Conservation (phyloP, 768 basidiomycete species). For the Suillus fuscotomentosus region DNA sequence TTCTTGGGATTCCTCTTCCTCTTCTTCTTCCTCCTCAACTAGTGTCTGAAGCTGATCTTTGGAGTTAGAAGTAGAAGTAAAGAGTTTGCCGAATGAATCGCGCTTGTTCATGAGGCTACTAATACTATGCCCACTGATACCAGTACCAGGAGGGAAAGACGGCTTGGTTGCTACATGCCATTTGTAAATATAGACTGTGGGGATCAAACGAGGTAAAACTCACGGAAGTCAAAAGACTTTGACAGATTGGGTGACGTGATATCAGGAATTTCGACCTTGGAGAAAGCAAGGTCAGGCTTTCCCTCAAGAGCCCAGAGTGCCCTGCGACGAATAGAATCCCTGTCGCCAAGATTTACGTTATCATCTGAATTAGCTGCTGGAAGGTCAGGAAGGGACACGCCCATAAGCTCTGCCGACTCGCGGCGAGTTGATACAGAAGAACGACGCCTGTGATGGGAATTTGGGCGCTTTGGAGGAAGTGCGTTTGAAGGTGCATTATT, state of each 20-base stretch:
- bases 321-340: conserved; percentile 76
- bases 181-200: conserved; percentile 2
- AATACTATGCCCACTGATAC: conserved; percentile 38
- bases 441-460: conserved; percentile 81
- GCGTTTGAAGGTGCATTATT: conserved; percentile 24
- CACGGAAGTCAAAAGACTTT: conserved; percentile 66
- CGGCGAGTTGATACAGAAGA: conserved; percentile 88
- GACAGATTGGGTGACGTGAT: conserved; percentile 58
- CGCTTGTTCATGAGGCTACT: conserved; percentile 59
- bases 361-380: conserved; percentile 61
- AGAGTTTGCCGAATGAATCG: conserved; percentile 76
- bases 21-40: conserved; percentile 86
- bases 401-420: conserved; percentile 92
- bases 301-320: conserved; percentile 90
- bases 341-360: conserved; percentile 66
- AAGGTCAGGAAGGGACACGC: conserved; percentile 68
- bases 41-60: conserved; percentile 81
- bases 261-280: conserved; percentile 84
- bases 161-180: conserved; percentile 53
- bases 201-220: conserved; percentile 29
- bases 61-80: conserved; percentile 54
- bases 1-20: conserved; percentile 29
- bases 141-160: conserved; percentile 51
- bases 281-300: conserved; percentile 65
- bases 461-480: conserved; percentile 47